Base-by-base conservation (phyloP, 768 basidiomycete genomes). In the Leccinellum rugosiceps region DNA sequence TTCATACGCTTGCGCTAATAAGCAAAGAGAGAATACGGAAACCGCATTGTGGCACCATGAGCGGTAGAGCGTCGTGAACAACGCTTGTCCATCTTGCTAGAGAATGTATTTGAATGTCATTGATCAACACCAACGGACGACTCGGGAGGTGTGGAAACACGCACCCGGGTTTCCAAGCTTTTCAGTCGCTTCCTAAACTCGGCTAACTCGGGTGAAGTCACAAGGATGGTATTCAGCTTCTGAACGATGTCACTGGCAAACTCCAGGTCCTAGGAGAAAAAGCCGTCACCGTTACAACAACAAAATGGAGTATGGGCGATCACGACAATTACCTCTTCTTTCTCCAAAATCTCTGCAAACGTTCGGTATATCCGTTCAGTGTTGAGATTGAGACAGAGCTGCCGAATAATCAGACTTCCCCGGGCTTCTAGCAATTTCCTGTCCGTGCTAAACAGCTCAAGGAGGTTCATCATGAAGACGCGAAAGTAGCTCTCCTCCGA, bases 21-120 rank as follows among this genome's bases (percentile, higher is more conserved):
- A 80, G 71, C 97, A 99, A 6, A 99, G 80, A 1, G 97, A 94
- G 69, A 99, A 97, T 1, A 94, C 94, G 0, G 97, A 89, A 44
- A 98, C 95, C 1, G 96, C 91, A 67, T 98, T 98, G 65, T 99
- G 97, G 70, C 94, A 98, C 97, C 97, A 99, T 19, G 94, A 98
- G 19, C 93, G 83, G 66, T 99, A 99, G 3, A 99, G 76, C 0
- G 90, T 92, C 11, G 90, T 92, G 70, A 98, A 99, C 21, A 99
- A 72, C 15, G 91, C 91, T 75, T 98, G 97, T 3, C 96, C 95
- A 63, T 99, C 97, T 90, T 96, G 87, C 85, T 88, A 32, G 25
- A 46, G 11, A 43, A 50, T 17, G 32, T 9, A 3, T 17, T 44
- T 35, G n/a, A 32, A 46, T 15, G 3, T n/a, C 43, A 35, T 6